Evolutionary conservation across 164 flowering plant species (phyloP).

Genomic region (Chimonanthus praecox): DNA sequence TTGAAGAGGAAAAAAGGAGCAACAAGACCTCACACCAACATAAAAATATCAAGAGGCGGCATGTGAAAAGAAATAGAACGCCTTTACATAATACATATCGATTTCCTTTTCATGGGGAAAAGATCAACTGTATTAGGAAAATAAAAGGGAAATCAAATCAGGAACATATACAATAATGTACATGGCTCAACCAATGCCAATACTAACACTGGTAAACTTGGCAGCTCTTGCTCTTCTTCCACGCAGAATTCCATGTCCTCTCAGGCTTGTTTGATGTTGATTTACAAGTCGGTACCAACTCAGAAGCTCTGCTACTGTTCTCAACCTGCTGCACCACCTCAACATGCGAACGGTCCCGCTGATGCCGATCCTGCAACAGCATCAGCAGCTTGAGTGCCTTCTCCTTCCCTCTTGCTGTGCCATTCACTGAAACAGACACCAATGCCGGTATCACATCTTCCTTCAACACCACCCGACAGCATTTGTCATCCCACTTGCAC

Average conservation of each 20-base stretch:
- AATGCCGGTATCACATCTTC: conserved; percentile 92
- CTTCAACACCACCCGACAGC: conserved; percentile 67
- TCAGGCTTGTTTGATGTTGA: conserved; percentile 46
- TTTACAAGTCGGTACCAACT: conserved; percentile 45
- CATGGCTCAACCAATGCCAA: too few species aligned
- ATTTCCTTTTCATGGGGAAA: too few species aligned
- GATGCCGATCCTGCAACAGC: conserved; percentile 80
- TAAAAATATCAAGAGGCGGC: too few species aligned
- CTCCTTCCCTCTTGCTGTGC: conserved; percentile 74
- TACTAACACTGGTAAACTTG: conserved; percentile 47
- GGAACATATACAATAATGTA: too few species aligned
- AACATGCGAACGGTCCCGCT: conserved; percentile 51
- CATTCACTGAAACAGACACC: conserved; percentile 84
- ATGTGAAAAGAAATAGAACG: too few species aligned
- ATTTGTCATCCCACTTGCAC: conserved; percentile 53
- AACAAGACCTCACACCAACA: too few species aligned
- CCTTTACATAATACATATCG: too few species aligned
- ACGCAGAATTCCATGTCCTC: conserved; percentile 43
- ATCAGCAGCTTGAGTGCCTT: conserved; percentile 83
- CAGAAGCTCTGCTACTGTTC: conserved; percentile 19
- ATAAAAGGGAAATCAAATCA: too few species aligned
- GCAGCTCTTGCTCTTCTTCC: conserved; percentile 63
- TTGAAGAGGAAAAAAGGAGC: too few species aligned
- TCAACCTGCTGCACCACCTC: conserved; percentile 16
- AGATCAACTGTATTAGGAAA: too few species aligned